Percentiles rank a stretch among this genome's conserved stretches.
phyloP scores from a whole-genome alignment of 352 stramenopile species.

The Globisporangium cystogenes region DNA sequence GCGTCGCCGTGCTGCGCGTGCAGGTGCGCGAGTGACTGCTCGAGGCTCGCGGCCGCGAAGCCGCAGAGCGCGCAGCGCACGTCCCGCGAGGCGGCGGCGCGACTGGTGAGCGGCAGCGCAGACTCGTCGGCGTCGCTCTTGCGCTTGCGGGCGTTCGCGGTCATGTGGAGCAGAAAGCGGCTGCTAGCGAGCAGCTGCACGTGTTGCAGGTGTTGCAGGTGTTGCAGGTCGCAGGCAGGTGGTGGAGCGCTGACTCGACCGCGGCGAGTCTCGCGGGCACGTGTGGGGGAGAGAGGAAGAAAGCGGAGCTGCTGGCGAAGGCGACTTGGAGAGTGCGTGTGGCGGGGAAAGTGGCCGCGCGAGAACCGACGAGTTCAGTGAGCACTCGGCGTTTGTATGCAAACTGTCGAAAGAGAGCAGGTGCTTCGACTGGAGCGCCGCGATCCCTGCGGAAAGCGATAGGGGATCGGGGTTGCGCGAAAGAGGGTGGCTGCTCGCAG shows the following conservation, averaged over 20 bases:
- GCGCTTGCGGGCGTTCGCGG: conserved; percentile 43
- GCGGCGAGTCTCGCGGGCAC: not conserved
- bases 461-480: not conserved
- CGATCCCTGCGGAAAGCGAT: not conserved
- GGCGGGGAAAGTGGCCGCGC: too few species aligned
- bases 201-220: not conserved
- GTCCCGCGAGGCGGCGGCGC: conserved; percentile 3
- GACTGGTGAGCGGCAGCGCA: conserved; percentile 6
- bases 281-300: not conserved
- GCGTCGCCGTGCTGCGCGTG: conserved; percentile 24
- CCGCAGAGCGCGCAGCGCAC: conserved; percentile 35
- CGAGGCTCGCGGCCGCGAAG: conserved; percentile 36
- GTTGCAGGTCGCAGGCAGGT: not conserved
- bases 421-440: not conserved
- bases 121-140: conserved; percentile 26
- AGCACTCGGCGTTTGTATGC: not conserved
- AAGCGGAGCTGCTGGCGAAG: not conserved
- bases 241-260: conserved; percentile 4
- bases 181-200: not conserved
- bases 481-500: conserved; percentile 1
- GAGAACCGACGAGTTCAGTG: not conserved
- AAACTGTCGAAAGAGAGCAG: not conserved
- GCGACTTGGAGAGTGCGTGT: not conserved
- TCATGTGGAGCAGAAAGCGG: not conserved
- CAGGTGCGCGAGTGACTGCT: conserved; percentile 47